Percentiles rank a stretch among this genome's conserved stretches.
phyloP scores from a whole-genome alignment of 306 rosid species.

The Fagus sylvatica region DNA sequence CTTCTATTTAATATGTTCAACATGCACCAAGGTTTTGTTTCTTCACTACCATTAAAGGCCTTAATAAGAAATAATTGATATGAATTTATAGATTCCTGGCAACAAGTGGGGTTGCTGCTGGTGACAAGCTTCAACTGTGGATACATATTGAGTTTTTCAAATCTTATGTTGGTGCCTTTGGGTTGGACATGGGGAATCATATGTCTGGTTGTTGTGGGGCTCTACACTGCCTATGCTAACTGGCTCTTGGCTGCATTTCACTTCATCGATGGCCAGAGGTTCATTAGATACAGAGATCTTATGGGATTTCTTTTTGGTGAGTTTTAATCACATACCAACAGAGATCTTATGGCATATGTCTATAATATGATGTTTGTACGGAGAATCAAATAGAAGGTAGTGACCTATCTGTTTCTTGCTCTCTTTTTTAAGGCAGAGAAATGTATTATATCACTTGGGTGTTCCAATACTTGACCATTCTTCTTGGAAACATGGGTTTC shows the following conservation, averaged over 20 bases:
- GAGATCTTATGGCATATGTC: not conserved
- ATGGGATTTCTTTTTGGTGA: slow-evolving; percentile 56
- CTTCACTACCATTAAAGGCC: too few species aligned
- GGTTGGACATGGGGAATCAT: slow-evolving; percentile 64
- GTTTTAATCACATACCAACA: not conserved
- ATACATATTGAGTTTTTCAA: slow-evolving; percentile 52
- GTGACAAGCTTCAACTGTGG: slow-evolving; percentile 57
- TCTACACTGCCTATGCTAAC: slow-evolving; percentile 60
- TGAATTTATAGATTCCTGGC: slow-evolving; percentile 54
- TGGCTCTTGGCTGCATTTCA: slow-evolving; percentile 69
- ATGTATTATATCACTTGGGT: slow-evolving; percentile 54
- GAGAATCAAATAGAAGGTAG: not conserved
- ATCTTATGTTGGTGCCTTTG: slow-evolving; percentile 50
- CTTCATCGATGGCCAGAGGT: slow-evolving; percentile 50
- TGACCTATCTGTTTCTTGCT: not conserved
- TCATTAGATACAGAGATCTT: slow-evolving; percentile 69
- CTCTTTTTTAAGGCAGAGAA: slow-evolving; percentile 30
- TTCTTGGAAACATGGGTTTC: slow-evolving; percentile 63
- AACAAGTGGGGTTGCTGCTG: slow-evolving; percentile 63
- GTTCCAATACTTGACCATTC: slow-evolving; percentile 48
- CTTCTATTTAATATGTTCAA: too few species aligned
- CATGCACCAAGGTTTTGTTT: too few species aligned
- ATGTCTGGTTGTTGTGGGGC: slow-evolving; percentile 47
- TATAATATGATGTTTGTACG: not conserved
- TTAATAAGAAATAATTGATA: not conserved